Percentiles rank a stretch among this genome's conserved stretches.
These are phyloP conservation scores for Fusarium avenaceum DNA, from an alignment of 2,329 filamentous ascomycete genomes.

Conservation along the genomic window DNA sequence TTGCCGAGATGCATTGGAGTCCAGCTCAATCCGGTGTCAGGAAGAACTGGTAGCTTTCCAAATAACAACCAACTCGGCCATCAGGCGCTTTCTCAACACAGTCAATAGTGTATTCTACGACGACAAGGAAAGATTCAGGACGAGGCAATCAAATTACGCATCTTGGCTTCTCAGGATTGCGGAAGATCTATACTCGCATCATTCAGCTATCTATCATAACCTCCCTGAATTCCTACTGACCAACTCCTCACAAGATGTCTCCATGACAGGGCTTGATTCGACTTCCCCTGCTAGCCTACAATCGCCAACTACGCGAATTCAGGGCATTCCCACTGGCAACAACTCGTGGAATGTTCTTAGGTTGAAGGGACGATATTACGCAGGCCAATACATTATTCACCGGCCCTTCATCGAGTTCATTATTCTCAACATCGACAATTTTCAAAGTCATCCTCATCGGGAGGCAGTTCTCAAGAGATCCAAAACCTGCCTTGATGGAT, in stretches of 20 bases:
- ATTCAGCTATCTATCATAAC: slow-evolving; percentile 49
- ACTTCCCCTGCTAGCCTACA: slow-evolving; percentile 3
- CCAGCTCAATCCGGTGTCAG: background rate
- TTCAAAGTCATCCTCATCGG: slow-evolving; percentile 45
- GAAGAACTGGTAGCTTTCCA: slow-evolving; percentile 51
- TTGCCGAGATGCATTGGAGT: background rate
- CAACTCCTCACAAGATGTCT: background rate
- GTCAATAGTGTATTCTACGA: slow-evolving; percentile 51
- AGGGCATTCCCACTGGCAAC: slow-evolving; percentile 30
- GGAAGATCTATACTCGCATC: slow-evolving; percentile 47
- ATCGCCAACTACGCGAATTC: background rate
- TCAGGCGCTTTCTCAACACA: slow-evolving; percentile 50
- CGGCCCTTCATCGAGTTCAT: slow-evolving; percentile 51
- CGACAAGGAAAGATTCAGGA: slow-evolving; percentile 45
- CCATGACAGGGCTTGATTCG: background rate
- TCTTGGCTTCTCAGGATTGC: slow-evolving; percentile 49
- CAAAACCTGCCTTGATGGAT: slow-evolving; percentile 42
- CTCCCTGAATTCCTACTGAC: slow-evolving; percentile 45
- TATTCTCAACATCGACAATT: slow-evolving; percentile 44
- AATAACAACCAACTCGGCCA: slow-evolving; percentile 51
- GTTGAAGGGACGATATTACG: slow-evolving; percentile 49
- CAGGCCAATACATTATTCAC: slow-evolving; percentile 52
- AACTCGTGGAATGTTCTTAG: slow-evolving; percentile 51
- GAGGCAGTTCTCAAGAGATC: slow-evolving; percentile 43
- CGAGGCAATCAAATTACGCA: slow-evolving; percentile 40